These are phyloP conservation scores for Leccinum arenicola DNA, from an alignment of 768 basidiomycete species.

Conservation along the genomic window DNA sequence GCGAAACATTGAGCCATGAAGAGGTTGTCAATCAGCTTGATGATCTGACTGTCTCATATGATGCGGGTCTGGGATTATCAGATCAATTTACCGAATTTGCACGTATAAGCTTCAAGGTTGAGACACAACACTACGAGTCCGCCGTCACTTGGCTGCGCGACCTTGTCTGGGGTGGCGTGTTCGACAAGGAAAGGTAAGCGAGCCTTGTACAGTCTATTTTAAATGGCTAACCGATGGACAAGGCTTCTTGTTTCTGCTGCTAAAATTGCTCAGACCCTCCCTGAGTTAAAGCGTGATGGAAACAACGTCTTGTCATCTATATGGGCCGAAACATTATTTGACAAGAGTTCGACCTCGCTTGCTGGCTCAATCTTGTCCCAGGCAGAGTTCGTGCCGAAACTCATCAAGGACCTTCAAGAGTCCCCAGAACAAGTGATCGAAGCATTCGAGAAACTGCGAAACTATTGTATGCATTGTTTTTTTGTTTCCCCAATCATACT, in stretches of 20 bases:
- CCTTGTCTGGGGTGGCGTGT: constrained; percentile 70
- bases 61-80: constrained; percentile 62
- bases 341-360: constrained; percentile 66
- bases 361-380: constrained; percentile 68
- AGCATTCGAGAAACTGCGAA: constrained; percentile 73
- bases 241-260: constrained; percentile 84
- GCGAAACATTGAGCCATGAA: constrained; percentile 75
- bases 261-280: constrained; percentile 86
- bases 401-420: constrained; percentile 69
- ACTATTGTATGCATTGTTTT: constrained; percentile 47
- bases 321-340: constrained; percentile 62
- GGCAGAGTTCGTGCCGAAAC: constrained; percentile 74
- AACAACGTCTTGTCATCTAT: constrained; percentile 73
- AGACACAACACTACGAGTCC: constrained; percentile 71
- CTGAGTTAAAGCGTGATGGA: constrained; percentile 89
- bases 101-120: constrained; percentile 80
- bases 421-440: constrained; percentile 68
- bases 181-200: constrained; percentile 73
- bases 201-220: background rate
- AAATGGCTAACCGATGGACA: constrained; percentile 6
- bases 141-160: constrained; percentile 87
- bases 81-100: constrained; percentile 71
- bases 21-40: constrained; percentile 90
- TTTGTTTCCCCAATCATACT: background rate
- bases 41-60: constrained; percentile 87